Conservation (phyloP, 805 yeast genomes). For the Spathaspora hagerdaliae region DNA sequence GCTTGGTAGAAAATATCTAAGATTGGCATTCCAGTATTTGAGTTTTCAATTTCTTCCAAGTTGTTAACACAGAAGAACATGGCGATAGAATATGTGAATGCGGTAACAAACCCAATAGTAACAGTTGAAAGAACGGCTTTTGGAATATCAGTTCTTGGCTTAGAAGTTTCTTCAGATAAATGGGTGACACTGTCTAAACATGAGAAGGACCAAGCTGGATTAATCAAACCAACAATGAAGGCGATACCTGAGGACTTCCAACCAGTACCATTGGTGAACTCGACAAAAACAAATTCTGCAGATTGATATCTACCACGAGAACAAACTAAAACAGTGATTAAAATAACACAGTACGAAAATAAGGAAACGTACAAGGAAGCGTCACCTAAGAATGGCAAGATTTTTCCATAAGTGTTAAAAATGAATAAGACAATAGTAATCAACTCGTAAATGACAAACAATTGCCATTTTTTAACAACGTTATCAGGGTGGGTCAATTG, state of each 20-base stretch:
- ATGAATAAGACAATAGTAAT: slow-evolving; percentile 27
- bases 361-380: slow-evolving; percentile 32
- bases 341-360: slow-evolving; percentile 30
- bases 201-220: slow-evolving; percentile 36
- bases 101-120: slow-evolving; percentile 36
- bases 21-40: slow-evolving; percentile 36
- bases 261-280: slow-evolving; percentile 19
- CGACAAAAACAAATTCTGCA: slow-evolving; percentile 21
- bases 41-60: slow-evolving; percentile 23
- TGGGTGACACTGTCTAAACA: slow-evolving; percentile 41
- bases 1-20: slow-evolving; percentile 40
- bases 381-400: slow-evolving; percentile 31
- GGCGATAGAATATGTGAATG: slow-evolving; percentile 36
- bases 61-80: slow-evolving; percentile 37
- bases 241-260: slow-evolving; percentile 33
- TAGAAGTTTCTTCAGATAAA: slow-evolving; percentile 37
- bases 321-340: slow-evolving; percentile 35
- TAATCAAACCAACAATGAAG: slow-evolving; percentile 34
- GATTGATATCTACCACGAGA: slow-evolving; percentile 30
- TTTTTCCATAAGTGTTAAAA: slow-evolving; percentile 35
- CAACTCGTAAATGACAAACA: slow-evolving; percentile 33
- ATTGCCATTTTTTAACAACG: slow-evolving; percentile 29
- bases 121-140: slow-evolving; percentile 38
- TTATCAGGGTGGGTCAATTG: slow-evolving; percentile 31
- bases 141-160: slow-evolving; percentile 37